These are phyloP conservation scores for Mollisiaceae sp. DNA, from an alignment of 2,329 filamentous ascomycete genomes.

Conservation along the genomic window DNA sequence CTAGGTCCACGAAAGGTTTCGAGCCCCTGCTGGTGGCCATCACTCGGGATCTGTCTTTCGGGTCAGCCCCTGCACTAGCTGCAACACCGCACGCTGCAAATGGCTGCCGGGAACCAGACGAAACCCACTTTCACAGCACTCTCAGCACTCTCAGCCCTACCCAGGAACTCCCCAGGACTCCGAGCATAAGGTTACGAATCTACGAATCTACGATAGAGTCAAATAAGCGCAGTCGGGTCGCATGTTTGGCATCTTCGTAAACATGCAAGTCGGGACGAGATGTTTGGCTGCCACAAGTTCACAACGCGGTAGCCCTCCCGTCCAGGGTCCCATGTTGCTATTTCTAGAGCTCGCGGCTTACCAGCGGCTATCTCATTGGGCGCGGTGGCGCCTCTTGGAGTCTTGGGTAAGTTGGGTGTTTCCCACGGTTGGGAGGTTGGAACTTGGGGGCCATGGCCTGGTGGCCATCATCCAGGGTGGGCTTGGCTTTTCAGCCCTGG, in stretches of 20 bases:
- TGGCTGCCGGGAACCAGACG: neutral
- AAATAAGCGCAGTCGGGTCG: conserved; percentile 3
- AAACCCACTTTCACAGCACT: neutral
- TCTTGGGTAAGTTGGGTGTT: too few species aligned
- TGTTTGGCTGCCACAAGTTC: conserved; percentile 5
- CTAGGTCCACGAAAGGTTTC: neutral
- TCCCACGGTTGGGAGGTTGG: conserved; percentile 5
- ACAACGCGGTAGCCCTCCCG: neutral
- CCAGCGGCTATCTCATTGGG: conserved; percentile 8
- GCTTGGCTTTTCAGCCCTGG: conserved; percentile 1
- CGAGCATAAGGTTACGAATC: too few species aligned
- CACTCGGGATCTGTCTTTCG: conserved; percentile 10
- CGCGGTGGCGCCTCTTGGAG: neutral
- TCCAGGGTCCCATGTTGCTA: neutral
- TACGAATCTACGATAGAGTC: neutral
- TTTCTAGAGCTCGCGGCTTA: neutral
- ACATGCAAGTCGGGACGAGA: neutral
- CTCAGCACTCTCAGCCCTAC: neutral
- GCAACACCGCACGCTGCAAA: neutral
- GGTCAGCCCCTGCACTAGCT: conserved; percentile 10
- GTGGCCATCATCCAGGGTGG: neutral
- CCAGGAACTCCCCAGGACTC: too few species aligned
- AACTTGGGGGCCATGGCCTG: too few species aligned
- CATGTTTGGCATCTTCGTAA: neutral
- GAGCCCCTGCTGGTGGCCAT: conserved; percentile 10